phyloP scores from a whole-genome alignment of 2,329 filamentous ascomycete genomes.

The Teratosphaeriaceae sp. region DNA sequence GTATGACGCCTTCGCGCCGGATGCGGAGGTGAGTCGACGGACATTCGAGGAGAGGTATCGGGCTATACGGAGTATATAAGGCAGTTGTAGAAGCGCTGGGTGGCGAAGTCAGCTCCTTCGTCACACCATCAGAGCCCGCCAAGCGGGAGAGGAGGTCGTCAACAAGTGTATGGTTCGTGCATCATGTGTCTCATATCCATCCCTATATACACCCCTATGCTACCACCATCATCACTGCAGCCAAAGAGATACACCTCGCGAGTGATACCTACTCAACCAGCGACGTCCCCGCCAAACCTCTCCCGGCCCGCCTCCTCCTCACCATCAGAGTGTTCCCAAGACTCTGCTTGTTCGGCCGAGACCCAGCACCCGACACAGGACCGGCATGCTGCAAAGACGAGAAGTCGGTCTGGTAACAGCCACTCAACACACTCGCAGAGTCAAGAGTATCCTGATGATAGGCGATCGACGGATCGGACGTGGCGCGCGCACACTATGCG shows the following conservation, averaged over 20 bases:
- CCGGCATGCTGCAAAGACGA: neutral
- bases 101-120: no score
- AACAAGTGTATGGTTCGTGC: no score
- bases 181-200: neutral
- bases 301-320: neutral
- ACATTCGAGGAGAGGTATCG: neutral
- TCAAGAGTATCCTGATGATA: neutral
- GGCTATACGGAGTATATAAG: conserved; percentile 3
- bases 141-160: no score
- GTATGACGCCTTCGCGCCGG: no score
- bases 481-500: conserved; percentile 8
- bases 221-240: neutral
- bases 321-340: neutral
- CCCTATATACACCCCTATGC: neutral
- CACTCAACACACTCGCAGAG: neutral
- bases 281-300: neutral
- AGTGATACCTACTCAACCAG: conserved; percentile 4
- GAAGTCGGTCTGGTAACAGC: neutral
- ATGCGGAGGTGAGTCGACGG: neutral
- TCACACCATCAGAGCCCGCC: no score
- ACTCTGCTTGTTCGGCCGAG: neutral
- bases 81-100: no score
- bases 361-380: neutral
- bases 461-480: neutral
- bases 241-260: conserved; percentile 1